These are phyloP conservation scores for Chlamydomonas reinhardtii DNA, from an alignment of 163 green algal species.

Conservation along the genomic window DNA sequence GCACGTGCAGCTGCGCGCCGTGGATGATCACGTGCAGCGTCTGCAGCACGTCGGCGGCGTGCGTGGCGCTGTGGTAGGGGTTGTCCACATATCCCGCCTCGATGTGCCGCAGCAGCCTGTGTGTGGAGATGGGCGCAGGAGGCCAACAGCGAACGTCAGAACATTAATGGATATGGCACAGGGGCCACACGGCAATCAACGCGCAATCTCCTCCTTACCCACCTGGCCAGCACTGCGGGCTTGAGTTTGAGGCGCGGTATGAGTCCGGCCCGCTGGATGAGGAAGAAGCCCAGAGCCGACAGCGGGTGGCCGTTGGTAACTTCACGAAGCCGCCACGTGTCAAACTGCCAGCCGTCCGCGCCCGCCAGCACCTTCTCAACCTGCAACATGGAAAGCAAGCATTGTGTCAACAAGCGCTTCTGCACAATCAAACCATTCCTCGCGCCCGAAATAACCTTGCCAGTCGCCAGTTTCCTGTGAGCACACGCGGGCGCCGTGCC, in stretches of 20 bases:
- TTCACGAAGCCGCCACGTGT: conserved; percentile 56
- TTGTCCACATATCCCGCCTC: conserved; percentile 63
- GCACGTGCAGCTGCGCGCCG: conserved; percentile 22
- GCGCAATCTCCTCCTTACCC: neutral
- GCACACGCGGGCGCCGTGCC: too few relatives aligned
- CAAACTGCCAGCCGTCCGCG: conserved; percentile 60
- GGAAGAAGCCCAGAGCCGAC: conserved; percentile 43
- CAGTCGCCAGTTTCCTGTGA: too few relatives aligned
- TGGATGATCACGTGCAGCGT: conserved; percentile 69
- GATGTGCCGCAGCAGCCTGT: conserved; percentile 37
- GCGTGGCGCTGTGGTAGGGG: conserved; percentile 86
- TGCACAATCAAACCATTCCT: too few relatives aligned
- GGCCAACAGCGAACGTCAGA: too few relatives aligned
- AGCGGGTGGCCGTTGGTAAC: conserved; percentile 36
- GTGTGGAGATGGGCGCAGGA: too few relatives aligned
- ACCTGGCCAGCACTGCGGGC: conserved; percentile 34
- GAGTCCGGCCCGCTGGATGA: conserved; percentile 32
- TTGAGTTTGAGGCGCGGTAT: conserved; percentile 16
- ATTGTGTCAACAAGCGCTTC: too few relatives aligned
- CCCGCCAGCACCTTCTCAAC: conserved; percentile 24
- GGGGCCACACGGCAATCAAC: too few relatives aligned
- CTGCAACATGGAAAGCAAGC: too few relatives aligned
- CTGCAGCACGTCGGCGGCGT: conserved; percentile 88
- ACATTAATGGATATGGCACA: too few relatives aligned
- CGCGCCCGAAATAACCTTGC: too few relatives aligned